Evolutionary conservation across 345 rosid species (phyloP).

Genomic region (Erucastrum elatum): DNA sequence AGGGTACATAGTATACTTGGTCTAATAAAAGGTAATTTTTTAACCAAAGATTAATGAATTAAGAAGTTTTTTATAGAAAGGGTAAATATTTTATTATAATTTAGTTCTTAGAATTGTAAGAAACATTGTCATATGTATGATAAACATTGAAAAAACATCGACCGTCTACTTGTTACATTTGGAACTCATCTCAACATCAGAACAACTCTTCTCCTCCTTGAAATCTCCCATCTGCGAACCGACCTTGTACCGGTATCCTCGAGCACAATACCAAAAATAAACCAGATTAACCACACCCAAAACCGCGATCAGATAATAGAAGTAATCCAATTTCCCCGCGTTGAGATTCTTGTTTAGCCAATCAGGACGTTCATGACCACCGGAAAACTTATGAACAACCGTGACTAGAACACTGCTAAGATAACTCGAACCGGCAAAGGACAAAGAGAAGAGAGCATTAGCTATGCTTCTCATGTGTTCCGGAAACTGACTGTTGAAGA

Average conservation of each 20-base stretch:
- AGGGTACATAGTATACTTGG: background rate
- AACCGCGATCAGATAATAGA: slow-evolving; percentile 72
- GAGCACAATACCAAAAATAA: slow-evolving; percentile 66
- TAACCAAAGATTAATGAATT: background rate
- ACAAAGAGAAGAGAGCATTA: slow-evolving; percentile 62
- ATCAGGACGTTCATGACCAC: slow-evolving; percentile 52
- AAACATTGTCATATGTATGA: background rate
- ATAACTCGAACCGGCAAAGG: slow-evolving; percentile 68
- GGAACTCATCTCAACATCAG: slow-evolving; percentile 39
- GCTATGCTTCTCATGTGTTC: slow-evolving; percentile 91
- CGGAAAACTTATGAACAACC: slow-evolving; percentile 55
- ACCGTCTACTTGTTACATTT: slow-evolving; percentile 3
- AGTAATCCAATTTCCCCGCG: slow-evolving; percentile 77
- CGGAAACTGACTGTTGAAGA: slow-evolving; percentile 82
- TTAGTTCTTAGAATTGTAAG: background rate
- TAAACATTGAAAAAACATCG: background rate
- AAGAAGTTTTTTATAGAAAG: background rate
- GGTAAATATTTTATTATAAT: background rate
- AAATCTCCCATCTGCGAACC: slow-evolving; percentile 48
- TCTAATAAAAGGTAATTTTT: background rate
- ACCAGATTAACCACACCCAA: slow-evolving; percentile 61
- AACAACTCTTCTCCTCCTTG: slow-evolving; percentile 27
- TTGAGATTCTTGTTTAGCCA: slow-evolving; percentile 76
- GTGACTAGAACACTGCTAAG: slow-evolving; percentile 72
- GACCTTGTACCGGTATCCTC: slow-evolving; percentile 63